Base-by-base conservation (phyloP, 371 early-diverging fungal species). In the Lichtheimia corymbifera region DNA sequence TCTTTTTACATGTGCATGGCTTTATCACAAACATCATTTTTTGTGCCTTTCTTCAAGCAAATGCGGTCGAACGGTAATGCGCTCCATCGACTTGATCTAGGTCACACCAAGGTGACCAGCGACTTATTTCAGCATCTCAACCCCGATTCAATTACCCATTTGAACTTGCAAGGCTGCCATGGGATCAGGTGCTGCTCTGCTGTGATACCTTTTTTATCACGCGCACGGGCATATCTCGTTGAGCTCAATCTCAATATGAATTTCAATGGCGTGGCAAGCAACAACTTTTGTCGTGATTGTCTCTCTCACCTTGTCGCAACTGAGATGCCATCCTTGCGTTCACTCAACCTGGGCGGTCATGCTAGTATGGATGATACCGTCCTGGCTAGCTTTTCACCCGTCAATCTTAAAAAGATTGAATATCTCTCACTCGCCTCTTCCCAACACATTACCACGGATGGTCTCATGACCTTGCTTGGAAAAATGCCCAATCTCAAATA, bases 1-100 rank as follows among this genome's bases (percentile, higher is more conserved):
- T 77, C 78, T 27, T 71, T 77, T 27, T 70, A 68, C 55, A 70
- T 70, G 68, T 72, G 71, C 47, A 66, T 63, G 61, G 73, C 78
- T 0, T 41, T 77, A 0, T 70, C 74, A 25, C 71, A 71, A 40
- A 52, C 70, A 7, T 45, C 66, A 4, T 70, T 74, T 52, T 70
- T 74, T 59, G 61, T 67, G 11, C 78, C 78, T 3, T 68, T 77
- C n/a, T 72, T 77, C 41, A 53, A 71, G 13, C 64, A 56, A 22
- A 44, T 77, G 2, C 22, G 50, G 0, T 15, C 50, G 0, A 52
- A 51, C 15, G 65, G 61, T 5, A 64, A 70, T 7, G 17, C 52
- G 0, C 43, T 77, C 1, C 65, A 51, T 11, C 62, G 60, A 3
- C 53, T 77, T 4, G 78, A 77, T 50, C 50, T 77, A 12, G 70